Evolutionary conservation across 2,329 filamentous ascomycete species (phyloP), one percentile per base, ranked within the genome.

Genomic region (Scedosporium minutisporum): DNA sequence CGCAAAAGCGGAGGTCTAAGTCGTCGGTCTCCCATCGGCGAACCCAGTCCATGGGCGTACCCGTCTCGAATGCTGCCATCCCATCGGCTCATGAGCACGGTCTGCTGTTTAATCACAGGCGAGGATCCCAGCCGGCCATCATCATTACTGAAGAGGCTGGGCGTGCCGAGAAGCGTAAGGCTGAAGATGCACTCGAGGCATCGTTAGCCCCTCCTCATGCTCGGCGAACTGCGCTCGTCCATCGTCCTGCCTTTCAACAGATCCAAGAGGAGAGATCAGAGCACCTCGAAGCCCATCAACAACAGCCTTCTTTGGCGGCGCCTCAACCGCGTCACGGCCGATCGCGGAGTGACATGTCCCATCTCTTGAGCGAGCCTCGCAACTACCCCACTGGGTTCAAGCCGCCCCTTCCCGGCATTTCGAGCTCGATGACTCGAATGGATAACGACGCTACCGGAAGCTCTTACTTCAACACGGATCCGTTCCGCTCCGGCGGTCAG

Each of bases 41-140:
- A 41, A 71, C 74, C 2, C 72, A 74, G 64, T 76, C 74, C 0
- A 71, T 74, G 64, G 71, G 71, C 21, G 68, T 71, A 14, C 63
- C 63, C 41, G 65, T 66, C 16, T 41, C 65, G 63, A n/a, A 44
- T 48, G 58, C n/a, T 6, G 55, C 23, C 71, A 71, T 58, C 66
- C 69, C 16, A 62, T 64, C 27, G 63, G 64, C 42, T 66, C 64
- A 51, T 65, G 65, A 33, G 5, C 48, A 27, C 3, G 4, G 6
- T 48, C 5, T 51, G 16, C 16, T 41, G 4, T 42, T 57, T 23
- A 57, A 42, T 14, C 27, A 51, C 18, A 10, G 25, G 29, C 60
- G 60, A 18, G 44, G 48, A 9, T 57, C 60, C 7, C 60, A 61
- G 27, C 59, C 41, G 2, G 27, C 46, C 18, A n/a, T 57, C 10